Evolutionary conservation across 176 grass and related monocot genomes (phyloP).

Genomic region (Saccharum spontaneum): DNA sequence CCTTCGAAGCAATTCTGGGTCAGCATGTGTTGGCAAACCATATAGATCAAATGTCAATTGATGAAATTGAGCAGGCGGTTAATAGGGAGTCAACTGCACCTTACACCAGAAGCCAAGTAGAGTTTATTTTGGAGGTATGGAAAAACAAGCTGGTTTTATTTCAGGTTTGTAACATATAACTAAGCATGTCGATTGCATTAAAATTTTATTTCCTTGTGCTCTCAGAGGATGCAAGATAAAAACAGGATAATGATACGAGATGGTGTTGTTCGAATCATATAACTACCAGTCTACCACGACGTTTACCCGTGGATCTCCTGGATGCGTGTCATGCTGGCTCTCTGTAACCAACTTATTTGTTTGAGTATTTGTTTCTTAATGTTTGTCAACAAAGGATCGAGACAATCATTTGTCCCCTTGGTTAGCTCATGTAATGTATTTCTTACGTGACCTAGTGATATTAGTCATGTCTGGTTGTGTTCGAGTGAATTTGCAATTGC

Average conservation of each 20-base stretch:
- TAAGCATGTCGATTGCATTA: not conserved
- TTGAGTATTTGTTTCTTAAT: constrained; percentile 22
- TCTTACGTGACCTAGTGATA: constrained; percentile 24
- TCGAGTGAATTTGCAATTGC: not conserved
- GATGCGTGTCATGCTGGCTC: not conserved
- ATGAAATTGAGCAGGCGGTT: constrained; percentile 71
- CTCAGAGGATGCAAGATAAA: constrained; percentile 88
- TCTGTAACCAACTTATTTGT: constrained; percentile 6
- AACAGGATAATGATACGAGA: constrained; percentile 97
- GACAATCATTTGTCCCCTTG: not conserved
- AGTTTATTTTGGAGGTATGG: constrained; percentile 77
- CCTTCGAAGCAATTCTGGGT: constrained; percentile 69
- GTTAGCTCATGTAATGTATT: constrained; percentile 15
- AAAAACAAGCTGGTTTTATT: not conserved
- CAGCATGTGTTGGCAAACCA: constrained; percentile 86
- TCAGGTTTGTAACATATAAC: not conserved
- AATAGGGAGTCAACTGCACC: constrained; percentile 55
- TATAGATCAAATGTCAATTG: constrained; percentile 72
- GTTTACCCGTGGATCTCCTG: not conserved
- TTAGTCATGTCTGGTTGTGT: not conserved
- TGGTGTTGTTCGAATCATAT: constrained; percentile 79
- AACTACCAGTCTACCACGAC: not conserved
- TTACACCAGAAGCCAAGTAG: constrained; percentile 79
- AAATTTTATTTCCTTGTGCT: constrained; percentile 22
- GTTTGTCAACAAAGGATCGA: constrained; percentile 20